A percentile compares a stretch with the other conserved stretches of the same genome.
phyloP scores from a whole-genome alignment of 805 yeast genomes.

The Starmerella floris region DNA sequence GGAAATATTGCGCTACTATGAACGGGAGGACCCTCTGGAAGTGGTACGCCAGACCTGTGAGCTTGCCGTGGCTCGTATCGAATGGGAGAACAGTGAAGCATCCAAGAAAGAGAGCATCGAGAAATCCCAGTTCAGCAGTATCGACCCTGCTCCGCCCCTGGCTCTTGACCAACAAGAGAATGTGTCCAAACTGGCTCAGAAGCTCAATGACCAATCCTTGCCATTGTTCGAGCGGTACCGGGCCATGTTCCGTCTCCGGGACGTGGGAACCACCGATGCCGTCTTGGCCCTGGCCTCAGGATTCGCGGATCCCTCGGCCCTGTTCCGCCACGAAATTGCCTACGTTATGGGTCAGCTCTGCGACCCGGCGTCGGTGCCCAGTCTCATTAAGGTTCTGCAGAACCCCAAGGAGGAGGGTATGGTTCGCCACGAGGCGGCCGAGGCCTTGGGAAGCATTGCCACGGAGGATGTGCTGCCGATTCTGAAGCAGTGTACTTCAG shows the following conservation, averaged over 20 bases:
- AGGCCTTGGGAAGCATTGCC: conserved; percentile 93
- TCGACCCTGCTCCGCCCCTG: conserved; percentile 98
- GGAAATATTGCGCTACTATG: conserved; percentile 49
- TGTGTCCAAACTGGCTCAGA: conserved; percentile 48
- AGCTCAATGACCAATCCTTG: conserved; percentile 60
- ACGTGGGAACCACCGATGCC: conserved; percentile 86
- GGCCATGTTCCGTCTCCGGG: conserved; percentile 96
- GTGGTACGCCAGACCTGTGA: conserved; percentile 97
- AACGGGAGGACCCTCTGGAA: conserved; percentile 58
- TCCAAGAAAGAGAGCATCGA: conserved; percentile 59
- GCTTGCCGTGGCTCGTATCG: conserved; percentile 85
- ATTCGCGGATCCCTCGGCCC: conserved; percentile 77
- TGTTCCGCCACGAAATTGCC: conserved; percentile 95
- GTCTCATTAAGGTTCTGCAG: conserved; percentile 67
- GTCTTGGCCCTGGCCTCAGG: conserved; percentile 85
- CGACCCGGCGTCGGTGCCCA: conserved; percentile 83
- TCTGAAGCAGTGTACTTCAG: conserved; percentile 62
- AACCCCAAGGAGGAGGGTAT: conserved; percentile 78
- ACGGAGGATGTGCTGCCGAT: conserved; percentile 91
- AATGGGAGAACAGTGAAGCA: conserved; percentile 70
- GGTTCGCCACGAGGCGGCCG: conserved; percentile 99
- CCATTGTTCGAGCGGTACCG: conserved; percentile 90
- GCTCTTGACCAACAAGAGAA: conserved; percentile 46
- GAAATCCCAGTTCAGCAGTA: conserved; percentile 64
- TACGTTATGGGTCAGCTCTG: conserved; percentile 96